Base-by-base conservation (phyloP, 352 stramenopile genomes). In the Pythium apleroticum region DNA sequence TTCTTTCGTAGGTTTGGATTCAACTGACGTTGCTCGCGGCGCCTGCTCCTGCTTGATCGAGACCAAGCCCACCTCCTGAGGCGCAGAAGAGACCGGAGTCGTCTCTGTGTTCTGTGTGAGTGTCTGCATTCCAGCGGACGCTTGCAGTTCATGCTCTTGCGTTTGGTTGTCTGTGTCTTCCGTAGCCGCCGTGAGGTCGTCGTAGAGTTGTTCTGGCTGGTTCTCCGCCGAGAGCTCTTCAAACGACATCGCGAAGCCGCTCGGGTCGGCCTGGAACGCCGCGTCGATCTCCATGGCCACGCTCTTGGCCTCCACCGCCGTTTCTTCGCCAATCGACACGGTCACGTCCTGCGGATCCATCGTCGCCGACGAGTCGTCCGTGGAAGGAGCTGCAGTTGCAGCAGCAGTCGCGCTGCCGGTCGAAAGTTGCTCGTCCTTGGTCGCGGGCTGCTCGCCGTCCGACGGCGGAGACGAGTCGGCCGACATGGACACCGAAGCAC, bases 201-300 rank as follows among this genome's bases (percentile, higher is more conserved):
- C 41, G 19, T 69, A 69, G 7, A 69, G 55, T 30, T 58, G 30
- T 41, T 69, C 54, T 20, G 52, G 50, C 20, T 61, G 46, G 30
- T 59, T 69, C 24, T 24, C 48, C 3, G 57, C 62, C 3, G 54
- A 53, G 20, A 69, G 49, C n/a, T 58, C 54, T 22, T 69, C 55
- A n/a, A 69, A 52, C 11, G 62, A 60, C 62, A 69, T 58, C 2
- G 33, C 50, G 22, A 69, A 69, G 12, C 46, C 62, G 3, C 48
- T 52, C 15, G 62, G 24, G 37, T 69, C 62, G 5, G n/a, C 54
- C 15, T 68, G 61, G 61, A 68, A 68, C 27, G 60, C 46, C 12
- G 49, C 60, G n/a, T 57, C 30, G 37, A 67, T 50, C 39, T 67
- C 60, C 60, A 67, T 67, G 20, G 48, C 15, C 19, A 31, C 59